These are phyloP conservation scores for Neospora caninum DNA, from an alignment of 169 alveolate species.

Conservation along the genomic window DNA sequence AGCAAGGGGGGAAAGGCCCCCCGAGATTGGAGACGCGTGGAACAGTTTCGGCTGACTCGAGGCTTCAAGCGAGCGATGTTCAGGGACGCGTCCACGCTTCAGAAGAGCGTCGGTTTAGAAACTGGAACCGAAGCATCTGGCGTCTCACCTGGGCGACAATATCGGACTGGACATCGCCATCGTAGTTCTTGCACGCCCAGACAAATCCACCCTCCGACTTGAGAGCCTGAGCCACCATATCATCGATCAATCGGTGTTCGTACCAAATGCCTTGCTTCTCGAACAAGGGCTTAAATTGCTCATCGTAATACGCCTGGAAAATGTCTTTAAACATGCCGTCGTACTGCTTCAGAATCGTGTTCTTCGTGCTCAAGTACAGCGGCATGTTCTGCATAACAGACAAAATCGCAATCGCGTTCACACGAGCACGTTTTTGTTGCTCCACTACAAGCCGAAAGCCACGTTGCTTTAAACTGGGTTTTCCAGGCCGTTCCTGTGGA, in stretches of 20 bases:
- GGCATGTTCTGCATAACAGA: conserved; percentile 79
- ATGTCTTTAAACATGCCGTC: conserved; percentile 96
- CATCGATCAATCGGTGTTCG: conserved; percentile 97
- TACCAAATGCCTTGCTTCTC: conserved; percentile 85
- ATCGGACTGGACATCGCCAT: conserved; percentile 97
- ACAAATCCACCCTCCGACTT: conserved; percentile 96
- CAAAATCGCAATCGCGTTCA: background rate
- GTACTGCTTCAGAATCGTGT: conserved; percentile 92
- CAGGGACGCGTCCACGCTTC: no score
- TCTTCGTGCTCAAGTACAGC: conserved; percentile 92
- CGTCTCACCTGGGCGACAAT: conserved; percentile 89
- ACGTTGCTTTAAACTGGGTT: no score
- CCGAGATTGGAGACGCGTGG: no score
- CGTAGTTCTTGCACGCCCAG: conserved; percentile 99
- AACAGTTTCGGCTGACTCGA: no score
- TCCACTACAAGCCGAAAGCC: background rate
- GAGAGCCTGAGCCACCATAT: conserved; percentile 96
- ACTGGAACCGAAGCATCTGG: background rate
- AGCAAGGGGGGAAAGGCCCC: no score
- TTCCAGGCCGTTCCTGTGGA: no score
- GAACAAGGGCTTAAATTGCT: conserved; percentile 82
- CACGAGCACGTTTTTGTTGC: background rate
- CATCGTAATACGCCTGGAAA: conserved; percentile 89
- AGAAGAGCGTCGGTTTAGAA: no score
- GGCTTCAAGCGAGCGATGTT: no score